A percentile compares a stretch with the other conserved stretches of the same genome.
phyloP scores from a whole-genome alignment of 2,329 filamentous ascomycete species.

The Aspergillus sp. region DNA sequence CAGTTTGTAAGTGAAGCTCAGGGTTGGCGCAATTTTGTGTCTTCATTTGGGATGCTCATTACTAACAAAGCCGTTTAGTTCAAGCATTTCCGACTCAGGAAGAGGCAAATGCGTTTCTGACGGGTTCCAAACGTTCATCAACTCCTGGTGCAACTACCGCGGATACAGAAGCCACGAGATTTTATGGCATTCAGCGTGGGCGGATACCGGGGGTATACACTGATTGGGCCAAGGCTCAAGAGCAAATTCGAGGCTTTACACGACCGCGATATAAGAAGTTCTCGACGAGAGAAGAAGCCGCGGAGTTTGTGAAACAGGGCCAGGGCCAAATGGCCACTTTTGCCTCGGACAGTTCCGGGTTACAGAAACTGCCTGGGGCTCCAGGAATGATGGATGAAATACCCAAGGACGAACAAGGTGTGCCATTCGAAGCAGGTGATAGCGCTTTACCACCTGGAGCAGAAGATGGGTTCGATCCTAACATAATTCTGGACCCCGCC shows the following conservation, averaged over 20 bases:
- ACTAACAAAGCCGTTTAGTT: constrained; percentile 46
- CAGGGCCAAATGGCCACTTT: constrained; percentile 19
- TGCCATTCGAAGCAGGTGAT: constrained; percentile 47
- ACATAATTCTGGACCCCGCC: constrained; percentile 49
- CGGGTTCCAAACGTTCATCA: constrained; percentile 50
- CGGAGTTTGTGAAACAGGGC: constrained; percentile 62
- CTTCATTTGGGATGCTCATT: background rate
- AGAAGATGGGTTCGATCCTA: constrained; percentile 59
- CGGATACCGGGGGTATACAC: constrained; percentile 58
- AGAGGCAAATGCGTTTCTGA: constrained; percentile 75
- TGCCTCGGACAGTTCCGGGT: constrained; percentile 21
- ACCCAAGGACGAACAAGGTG: constrained; percentile 39
- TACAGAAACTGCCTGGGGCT: constrained; percentile 29
- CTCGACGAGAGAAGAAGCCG: constrained; percentile 64
- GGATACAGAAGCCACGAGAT: constrained; percentile 42
- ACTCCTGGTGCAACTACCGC: constrained; percentile 31
- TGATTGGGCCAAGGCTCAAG: constrained; percentile 64
- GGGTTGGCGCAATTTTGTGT: background rate
- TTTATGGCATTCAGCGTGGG: constrained; percentile 58
- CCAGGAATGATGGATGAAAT: constrained; percentile 37
- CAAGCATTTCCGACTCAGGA: constrained; percentile 70
- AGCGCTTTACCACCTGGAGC: constrained; percentile 52
- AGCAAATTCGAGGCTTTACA: constrained; percentile 69
- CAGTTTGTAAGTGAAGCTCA: constrained; percentile 55
- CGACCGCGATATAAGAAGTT: constrained; percentile 68